Evolutionary conservation across 2,329 filamentous ascomycete genomes (phyloP).

Genomic region (Teratosphaeria epicoccoides): DNA sequence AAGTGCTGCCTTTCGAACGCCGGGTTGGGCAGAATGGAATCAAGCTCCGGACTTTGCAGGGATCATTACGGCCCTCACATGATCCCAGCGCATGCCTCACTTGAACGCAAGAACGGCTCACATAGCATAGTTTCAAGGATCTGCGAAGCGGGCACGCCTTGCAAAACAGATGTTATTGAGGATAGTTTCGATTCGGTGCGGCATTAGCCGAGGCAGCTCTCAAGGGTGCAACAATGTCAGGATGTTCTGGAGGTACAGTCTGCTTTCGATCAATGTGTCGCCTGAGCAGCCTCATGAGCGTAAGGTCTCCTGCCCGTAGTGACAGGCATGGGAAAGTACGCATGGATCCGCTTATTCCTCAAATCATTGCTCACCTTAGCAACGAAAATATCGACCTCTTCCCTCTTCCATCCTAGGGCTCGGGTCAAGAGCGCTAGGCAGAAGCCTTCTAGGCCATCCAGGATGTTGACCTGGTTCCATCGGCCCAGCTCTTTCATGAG

Average conservation of each 20-base stretch:
- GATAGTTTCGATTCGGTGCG: too few relatives aligned
- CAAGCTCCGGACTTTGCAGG: neutral
- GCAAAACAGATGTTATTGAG: too few relatives aligned
- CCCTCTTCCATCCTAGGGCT: conserved; percentile 32
- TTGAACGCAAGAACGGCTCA: neutral
- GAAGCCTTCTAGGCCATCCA: conserved; percentile 34
- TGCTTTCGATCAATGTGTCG: too few relatives aligned
- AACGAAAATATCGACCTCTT: conserved; percentile 36
- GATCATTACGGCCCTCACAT: neutral
- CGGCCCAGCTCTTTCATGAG: conserved; percentile 41
- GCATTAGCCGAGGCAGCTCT: neutral
- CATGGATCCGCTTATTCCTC: conserved; percentile 26
- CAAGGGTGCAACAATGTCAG: too few relatives aligned
- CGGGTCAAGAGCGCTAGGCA: conserved; percentile 33
- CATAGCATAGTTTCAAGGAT: too few relatives aligned
- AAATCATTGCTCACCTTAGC: conserved; percentile 25
- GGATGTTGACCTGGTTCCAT: conserved; percentile 33
- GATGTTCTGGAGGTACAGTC: too few relatives aligned
- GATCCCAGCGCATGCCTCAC: neutral
- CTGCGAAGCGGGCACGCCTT: too few relatives aligned
- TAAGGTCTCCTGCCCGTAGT: conserved; percentile 25
- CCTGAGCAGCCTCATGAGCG: conserved; percentile 9
- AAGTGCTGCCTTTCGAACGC: too few relatives aligned
- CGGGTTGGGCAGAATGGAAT: too few relatives aligned
- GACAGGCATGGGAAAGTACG: conserved; percentile 31